These are phyloP conservation scores for Withania somnifera DNA, from an alignment of 305 asterid genomes.

Conservation along the genomic window DNA sequence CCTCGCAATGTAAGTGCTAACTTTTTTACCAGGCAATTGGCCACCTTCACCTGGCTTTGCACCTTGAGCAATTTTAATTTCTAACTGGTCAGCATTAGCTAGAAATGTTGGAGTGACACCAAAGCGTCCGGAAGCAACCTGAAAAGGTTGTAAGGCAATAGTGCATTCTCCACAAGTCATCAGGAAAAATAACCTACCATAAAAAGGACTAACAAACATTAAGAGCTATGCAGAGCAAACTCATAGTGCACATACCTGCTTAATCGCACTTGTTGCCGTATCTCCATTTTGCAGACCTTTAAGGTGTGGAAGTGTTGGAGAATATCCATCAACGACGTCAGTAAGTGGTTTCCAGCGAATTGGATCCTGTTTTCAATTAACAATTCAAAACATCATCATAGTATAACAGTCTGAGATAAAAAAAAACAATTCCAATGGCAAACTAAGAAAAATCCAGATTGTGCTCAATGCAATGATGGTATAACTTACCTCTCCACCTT, in stretches of 20 bases:
- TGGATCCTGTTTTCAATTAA: constrained; percentile 62
- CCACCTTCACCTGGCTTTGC: constrained; percentile 99
- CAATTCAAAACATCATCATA: constrained; percentile 4
- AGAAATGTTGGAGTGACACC: constrained; percentile 99
- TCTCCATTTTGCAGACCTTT: constrained; percentile 99
- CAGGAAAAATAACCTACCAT: neutral
- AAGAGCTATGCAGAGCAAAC: neutral
- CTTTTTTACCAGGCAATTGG: constrained; percentile 98
- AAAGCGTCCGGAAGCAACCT: constrained; percentile 99
- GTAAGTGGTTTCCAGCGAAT: constrained; percentile 97
- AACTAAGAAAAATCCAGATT: neutral
- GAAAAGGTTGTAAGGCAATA: constrained; percentile 13
- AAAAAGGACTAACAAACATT: neutral
- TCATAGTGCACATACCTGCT: constrained; percentile 47
- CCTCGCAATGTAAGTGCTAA: constrained; percentile 94
- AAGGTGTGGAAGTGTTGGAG: constrained; percentile 95
- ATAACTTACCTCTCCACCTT: constrained; percentile 94
- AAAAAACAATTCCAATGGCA: neutral
- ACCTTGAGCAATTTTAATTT: constrained; percentile 97
- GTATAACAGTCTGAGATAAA: neutral
- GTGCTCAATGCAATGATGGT: neutral
- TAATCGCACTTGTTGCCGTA: constrained; percentile 97
- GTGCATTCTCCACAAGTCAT: neutral
- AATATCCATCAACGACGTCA: constrained; percentile 96
- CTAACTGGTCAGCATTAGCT: constrained; percentile 94